These are phyloP conservation scores for Trichoderma simmonsii DNA, from an alignment of 2,329 filamentous ascomycete species.

Conservation along the genomic window DNA sequence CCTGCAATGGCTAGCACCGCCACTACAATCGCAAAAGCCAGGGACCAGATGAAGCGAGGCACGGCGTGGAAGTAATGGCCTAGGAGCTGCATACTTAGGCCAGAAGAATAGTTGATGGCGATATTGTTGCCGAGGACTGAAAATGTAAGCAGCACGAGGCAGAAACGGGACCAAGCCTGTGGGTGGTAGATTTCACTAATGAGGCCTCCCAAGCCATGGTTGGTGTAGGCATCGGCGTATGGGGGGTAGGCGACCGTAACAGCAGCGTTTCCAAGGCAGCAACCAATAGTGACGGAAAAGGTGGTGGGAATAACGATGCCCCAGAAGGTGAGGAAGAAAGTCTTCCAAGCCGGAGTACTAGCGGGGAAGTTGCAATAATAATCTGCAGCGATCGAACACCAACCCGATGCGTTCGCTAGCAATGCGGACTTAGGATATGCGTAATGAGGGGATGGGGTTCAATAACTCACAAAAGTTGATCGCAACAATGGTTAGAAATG, in stretches of 20 bases:
- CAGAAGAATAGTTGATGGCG: background rate
- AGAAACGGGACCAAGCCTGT: background rate
- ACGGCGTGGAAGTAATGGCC: background rate
- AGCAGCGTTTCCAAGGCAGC: slow-evolving; percentile 7
- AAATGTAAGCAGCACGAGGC: background rate
- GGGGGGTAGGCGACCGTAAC: background rate
- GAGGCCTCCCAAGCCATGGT: background rate
- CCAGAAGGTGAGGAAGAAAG: slow-evolving; percentile 21
- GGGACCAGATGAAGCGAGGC: background rate
- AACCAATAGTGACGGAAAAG: slow-evolving; percentile 21
- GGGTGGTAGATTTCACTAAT: background rate
- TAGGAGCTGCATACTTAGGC: background rate
- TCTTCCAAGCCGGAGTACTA: slow-evolving; percentile 21
- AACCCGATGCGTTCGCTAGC: background rate
- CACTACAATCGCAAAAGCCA: background rate
- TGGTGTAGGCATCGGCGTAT: background rate
- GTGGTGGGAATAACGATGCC: slow-evolving; percentile 21
- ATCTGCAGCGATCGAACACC: slow-evolving; percentile 14
- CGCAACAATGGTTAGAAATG: background rate
- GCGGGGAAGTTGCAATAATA: slow-evolving; percentile 22
- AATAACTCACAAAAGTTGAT: background rate
- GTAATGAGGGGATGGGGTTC: background rate
- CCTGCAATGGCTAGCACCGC: background rate
- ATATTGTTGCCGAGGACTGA: background rate
- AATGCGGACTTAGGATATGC: background rate